Evolutionary conservation across 2,329 filamentous ascomycete genomes (phyloP).

Genomic region (Fusarium sp.): DNA sequence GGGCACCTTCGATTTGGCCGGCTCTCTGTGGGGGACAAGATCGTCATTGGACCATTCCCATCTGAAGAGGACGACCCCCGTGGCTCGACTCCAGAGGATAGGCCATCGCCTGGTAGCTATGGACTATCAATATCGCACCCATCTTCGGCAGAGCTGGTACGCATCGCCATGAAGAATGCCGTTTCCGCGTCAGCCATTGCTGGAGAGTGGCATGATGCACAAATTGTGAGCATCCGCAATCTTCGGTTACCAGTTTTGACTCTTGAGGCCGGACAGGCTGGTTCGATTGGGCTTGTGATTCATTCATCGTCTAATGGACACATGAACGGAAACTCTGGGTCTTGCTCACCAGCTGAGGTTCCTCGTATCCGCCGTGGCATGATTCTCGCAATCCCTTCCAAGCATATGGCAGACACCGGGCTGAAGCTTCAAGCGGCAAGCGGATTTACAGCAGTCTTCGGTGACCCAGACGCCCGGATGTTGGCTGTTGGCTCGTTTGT

Average conservation of each 20-base stretch:
- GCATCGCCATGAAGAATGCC: conserved; percentile 63
- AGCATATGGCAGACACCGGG: conserved; percentile 66
- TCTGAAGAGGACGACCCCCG: conserved; percentile 61
- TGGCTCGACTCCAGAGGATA: conserved; percentile 55
- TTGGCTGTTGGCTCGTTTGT: conserved; percentile 76
- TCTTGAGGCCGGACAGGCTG: conserved; percentile 84
- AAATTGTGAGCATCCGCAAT: conserved; percentile 87
- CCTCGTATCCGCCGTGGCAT: conserved; percentile 79
- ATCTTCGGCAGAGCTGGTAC: conserved; percentile 63
- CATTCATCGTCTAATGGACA: conserved; percentile 44
- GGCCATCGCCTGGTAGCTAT: conserved; percentile 58
- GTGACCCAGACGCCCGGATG: conserved; percentile 68
- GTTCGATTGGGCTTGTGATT: conserved; percentile 85
- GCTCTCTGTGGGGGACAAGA: conserved; percentile 79
- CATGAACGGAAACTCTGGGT: conserved; percentile 7
- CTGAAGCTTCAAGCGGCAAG: conserved; percentile 72
- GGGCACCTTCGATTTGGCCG: conserved; percentile 85
- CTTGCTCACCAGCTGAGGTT: conserved; percentile 29
- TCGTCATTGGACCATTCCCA: conserved; percentile 83
- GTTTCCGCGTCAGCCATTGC: conserved; percentile 63
- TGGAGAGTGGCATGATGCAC: conserved; percentile 82
- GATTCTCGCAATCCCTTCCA: conserved; percentile 75
- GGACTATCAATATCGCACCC: conserved; percentile 64
- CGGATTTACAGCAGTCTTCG: conserved; percentile 78
- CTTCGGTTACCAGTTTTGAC: conserved; percentile 83